Evolutionary conservation across 2,329 filamentous ascomycete species (phyloP).

Genomic region (Trichocomaceae sp.): DNA sequence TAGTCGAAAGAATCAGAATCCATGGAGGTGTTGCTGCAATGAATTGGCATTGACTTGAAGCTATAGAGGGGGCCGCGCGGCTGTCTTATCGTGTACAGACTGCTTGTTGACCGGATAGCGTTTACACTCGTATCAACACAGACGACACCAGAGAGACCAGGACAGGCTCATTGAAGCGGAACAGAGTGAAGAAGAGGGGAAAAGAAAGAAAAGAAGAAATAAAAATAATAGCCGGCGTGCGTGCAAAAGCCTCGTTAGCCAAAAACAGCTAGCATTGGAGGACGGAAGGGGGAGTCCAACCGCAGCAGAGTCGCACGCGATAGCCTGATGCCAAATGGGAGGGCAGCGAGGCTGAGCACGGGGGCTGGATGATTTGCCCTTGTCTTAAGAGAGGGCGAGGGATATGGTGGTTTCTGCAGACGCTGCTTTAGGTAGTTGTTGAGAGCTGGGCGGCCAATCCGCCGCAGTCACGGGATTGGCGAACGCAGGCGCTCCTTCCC

Average conservation of each 20-base stretch:
- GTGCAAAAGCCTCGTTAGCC: not conserved
- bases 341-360: slow-evolving; percentile 4
- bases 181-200: not conserved
- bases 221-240: not conserved
- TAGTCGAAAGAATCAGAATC: slow-evolving; percentile 1
- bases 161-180: not conserved
- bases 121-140: not conserved
- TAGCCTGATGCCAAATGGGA: not conserved
- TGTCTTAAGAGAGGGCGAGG: not conserved
- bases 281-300: not conserved
- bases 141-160: not conserved
- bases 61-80: not conserved
- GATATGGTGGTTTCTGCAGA: not conserved
- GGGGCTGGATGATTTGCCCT: slow-evolving; percentile 10
- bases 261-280: not conserved
- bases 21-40: not conserved
- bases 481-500: not conserved
- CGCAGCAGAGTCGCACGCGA: not conserved
- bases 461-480: not conserved
- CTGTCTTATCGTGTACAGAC: not conserved
- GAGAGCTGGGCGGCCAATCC: slow-evolving; percentile 4
- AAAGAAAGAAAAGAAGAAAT: not conserved
- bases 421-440: too few relatives aligned
- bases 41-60: not conserved
- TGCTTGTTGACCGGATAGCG: not conserved